Percentiles rank a stretch among this genome's conserved stretches.
These are phyloP conservation scores for Vigna nakashimae DNA, from an alignment of 306 rosid genomes.

Conservation along the genomic window DNA sequence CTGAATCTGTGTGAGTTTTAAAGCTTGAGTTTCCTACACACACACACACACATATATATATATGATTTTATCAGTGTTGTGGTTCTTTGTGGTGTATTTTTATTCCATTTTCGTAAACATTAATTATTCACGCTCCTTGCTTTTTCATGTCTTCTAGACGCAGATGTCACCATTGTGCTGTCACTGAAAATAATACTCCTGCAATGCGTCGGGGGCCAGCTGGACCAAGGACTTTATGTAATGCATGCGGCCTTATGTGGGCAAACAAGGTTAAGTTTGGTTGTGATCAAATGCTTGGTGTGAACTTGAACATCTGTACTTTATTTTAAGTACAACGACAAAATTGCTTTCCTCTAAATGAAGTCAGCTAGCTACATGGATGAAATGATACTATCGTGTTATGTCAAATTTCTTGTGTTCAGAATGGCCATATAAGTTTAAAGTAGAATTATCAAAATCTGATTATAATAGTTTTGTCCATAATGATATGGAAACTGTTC, in stretches of 20 bases:
- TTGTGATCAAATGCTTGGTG: slow-evolving; percentile 30
- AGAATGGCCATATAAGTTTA: not conserved
- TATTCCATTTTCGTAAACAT: slow-evolving; percentile 19
- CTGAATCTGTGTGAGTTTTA: slow-evolving; percentile 83
- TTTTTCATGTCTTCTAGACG: slow-evolving; percentile 61
- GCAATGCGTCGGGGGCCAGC: slow-evolving; percentile 99
- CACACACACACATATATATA: not conserved
- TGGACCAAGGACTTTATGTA: slow-evolving; percentile 95
- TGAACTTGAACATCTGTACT: not conserved
- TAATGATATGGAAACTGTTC: slow-evolving; percentile 18
- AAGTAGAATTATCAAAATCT: slow-evolving; percentile 25
- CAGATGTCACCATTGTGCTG: slow-evolving; percentile 93
- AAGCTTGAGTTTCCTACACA: slow-evolving; percentile 17
- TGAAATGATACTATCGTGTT: slow-evolving; percentile 3
- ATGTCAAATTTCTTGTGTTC: slow-evolving; percentile 9
- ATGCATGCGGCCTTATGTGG: slow-evolving; percentile 99
- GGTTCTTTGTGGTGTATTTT: slow-evolving; percentile 22
- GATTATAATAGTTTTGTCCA: not conserved
- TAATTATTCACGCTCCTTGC: not conserved
- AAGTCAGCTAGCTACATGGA: slow-evolving; percentile 5
- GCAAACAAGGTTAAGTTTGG: slow-evolving; percentile 80
- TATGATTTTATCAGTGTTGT: slow-evolving; percentile 14
- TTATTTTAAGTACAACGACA: slow-evolving; percentile 14
- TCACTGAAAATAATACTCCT: slow-evolving; percentile 87
- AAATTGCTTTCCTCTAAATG: slow-evolving; percentile 9